phyloP scores from a whole-genome alignment of 495 filamentous ascomycete genomes.

The Zalerion maritima region DNA sequence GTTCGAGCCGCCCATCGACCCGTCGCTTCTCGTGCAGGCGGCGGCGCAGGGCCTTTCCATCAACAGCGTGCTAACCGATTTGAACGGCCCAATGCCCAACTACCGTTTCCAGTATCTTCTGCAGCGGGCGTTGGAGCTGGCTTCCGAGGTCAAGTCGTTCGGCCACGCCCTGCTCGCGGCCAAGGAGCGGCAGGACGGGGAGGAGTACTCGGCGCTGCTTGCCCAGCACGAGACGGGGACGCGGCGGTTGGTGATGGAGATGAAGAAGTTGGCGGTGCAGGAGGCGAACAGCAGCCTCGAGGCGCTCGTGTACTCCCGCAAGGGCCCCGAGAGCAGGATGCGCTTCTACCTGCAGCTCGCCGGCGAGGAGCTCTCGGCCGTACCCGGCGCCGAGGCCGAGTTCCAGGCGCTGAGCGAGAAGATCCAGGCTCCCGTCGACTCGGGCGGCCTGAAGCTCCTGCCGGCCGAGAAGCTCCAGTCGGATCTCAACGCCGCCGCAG shows the following conservation, averaged over 20 bases:
- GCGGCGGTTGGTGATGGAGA: conserved; percentile 5
- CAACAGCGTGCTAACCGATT: conserved; percentile 8
- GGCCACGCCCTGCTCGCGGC: conserved; percentile 5
- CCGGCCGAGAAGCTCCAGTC: conserved; percentile 1
- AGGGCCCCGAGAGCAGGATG: conserved; percentile 3
- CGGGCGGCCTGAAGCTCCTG: conserved; percentile 1
- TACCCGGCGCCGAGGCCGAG: not conserved
- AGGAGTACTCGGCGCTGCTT: conserved; percentile 9
- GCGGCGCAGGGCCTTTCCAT: conserved; percentile 7
- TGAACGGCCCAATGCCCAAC: conserved; percentile 17
- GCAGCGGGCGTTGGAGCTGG: conserved; percentile 17
- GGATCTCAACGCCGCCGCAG: conserved; percentile 1
- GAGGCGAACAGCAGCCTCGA: conserved; percentile 9
- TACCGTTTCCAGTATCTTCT: conserved; percentile 20
- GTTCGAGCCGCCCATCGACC: conserved; percentile 19
- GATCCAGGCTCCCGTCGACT: too few relatives aligned
- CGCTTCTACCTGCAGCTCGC: conserved; percentile 8
- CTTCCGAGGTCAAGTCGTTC: conserved; percentile 13
- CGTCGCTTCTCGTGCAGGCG: conserved; percentile 9
- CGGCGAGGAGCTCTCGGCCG: conserved; percentile 1
- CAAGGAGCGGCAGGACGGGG: conserved; percentile 13
- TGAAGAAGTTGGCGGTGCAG: conserved; percentile 4
- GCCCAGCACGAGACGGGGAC: conserved; percentile 5
- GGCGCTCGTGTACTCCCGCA: conserved; percentile 7
- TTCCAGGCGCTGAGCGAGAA: too few relatives aligned